These are phyloP conservation scores for Coniochaeta sp. DNA, from an alignment of 2,329 filamentous ascomycete species.

Conservation along the genomic window DNA sequence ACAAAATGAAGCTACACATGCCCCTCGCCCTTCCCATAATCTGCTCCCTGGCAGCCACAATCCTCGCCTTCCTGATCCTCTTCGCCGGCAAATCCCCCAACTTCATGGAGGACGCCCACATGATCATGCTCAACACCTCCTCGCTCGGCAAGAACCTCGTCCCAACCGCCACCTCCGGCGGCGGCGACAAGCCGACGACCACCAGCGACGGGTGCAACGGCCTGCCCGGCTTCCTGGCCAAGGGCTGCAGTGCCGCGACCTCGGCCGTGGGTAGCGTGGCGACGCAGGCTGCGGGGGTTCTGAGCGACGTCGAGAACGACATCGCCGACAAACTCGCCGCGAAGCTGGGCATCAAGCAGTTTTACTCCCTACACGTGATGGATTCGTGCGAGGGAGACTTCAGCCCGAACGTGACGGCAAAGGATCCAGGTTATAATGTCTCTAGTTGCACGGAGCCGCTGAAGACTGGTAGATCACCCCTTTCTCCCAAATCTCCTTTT, in stretches of 20 bases:
- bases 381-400: slow-evolving; percentile 22
- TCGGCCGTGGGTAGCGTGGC: slow-evolving; percentile 13
- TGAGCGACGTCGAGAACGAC: slow-evolving; percentile 12
- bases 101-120: slow-evolving; percentile 28
- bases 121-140: slow-evolving; percentile 33
- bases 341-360: slow-evolving; percentile 22
- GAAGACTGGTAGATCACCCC: slow-evolving; percentile 5
- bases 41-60: slow-evolving; percentile 24
- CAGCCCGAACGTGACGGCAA: slow-evolving; percentile 15
- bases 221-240: neutral
- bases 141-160: slow-evolving; percentile 29
- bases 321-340: slow-evolving; percentile 15
- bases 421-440: slow-evolving; percentile 14
- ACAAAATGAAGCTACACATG: neutral
- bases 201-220: neutral
- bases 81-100: slow-evolving; percentile 28
- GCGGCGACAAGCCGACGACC: slow-evolving; percentile 14
- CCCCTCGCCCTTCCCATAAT: slow-evolving; percentile 17
- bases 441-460: slow-evolving; percentile 16
- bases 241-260: neutral
- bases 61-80: slow-evolving; percentile 26
- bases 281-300: slow-evolving; percentile 11
- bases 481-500: neutral
- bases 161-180: slow-evolving; percentile 12
- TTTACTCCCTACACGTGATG: slow-evolving; percentile 23